Conservation (phyloP, 148 eudicot species). For the Heliamphora exappendiculata region DNA sequence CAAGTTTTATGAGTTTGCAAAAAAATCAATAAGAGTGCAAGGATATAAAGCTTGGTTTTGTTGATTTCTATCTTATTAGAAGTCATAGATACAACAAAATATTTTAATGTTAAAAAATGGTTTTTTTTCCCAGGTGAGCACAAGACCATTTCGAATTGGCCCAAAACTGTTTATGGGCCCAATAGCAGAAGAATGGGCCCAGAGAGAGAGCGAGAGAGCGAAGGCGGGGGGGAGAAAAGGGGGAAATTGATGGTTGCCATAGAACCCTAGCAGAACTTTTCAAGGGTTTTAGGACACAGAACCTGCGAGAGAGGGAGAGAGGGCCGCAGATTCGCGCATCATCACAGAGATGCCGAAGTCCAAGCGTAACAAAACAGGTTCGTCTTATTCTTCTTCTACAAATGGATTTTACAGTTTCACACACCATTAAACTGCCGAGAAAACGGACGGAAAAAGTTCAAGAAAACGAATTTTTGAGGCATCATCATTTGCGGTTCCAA, state of each 20-base stretch:
- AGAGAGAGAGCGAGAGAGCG: not conserved
- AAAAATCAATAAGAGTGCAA: too few species aligned
- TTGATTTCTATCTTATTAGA: too few species aligned
- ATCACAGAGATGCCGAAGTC: constrained; percentile 63
- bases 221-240: not conserved
- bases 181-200: not conserved
- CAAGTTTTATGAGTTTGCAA: too few species aligned
- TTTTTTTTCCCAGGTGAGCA: too few species aligned
- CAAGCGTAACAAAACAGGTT: constrained; percentile 67
- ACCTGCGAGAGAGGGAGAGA: too few species aligned
- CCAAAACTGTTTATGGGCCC: not conserved
- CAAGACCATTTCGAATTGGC: not conserved
- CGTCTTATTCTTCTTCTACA: not conserved
- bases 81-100: too few species aligned
- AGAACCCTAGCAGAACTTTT: too few species aligned
- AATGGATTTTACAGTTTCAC: not conserved
- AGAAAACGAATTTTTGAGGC: not conserved
- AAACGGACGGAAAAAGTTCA: not conserved
- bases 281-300: too few species aligned
- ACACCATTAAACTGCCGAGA: not conserved
- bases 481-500: not conserved
- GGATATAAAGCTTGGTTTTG: too few species aligned
- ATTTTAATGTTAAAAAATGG: too few species aligned
- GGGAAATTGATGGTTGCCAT: too few species aligned
- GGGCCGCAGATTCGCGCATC: not conserved